Evolutionary conservation across 768 basidiomycete genomes (phyloP), one percentile per base, ranked within the genome.

Genomic region (Suillus subaureus): DNA sequence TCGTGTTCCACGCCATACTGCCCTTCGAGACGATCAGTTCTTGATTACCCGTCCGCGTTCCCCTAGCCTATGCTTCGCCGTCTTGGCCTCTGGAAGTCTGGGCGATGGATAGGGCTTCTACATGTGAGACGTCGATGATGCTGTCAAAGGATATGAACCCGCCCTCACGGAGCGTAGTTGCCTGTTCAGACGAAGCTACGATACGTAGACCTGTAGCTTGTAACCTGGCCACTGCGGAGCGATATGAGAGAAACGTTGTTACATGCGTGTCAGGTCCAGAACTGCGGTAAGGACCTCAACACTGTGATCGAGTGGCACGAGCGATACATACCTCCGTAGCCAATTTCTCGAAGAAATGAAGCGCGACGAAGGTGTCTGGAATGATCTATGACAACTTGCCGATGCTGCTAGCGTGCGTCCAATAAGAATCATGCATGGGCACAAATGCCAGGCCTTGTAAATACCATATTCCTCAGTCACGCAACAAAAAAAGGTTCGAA

Each of bases 391-490:
- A 92, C 94, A 98, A 96, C 60, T 87, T 79, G 78, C 97, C 93
- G 63, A 98, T 90, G 69, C 84, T 86, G 52, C 80, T 86, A 0
- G 97, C 91, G 73, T 99, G 97, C 4, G 96, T 98, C 97, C 96
- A 99, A 79, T 97, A 99, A 1, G 96, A 99, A 74, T 99, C 97
- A 74, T 99, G 97, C 12, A 99, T 96, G 0, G 94, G 92, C 0
- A 96, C 96, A 75, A 98, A 98, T 0, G 90, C 89, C 69, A 99
- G 73, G 47, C 81, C 83, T 71, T 95, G 70, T 2, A 42, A 21
- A 62, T 16, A 13, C 13, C 6, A 39, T 13, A 21, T 45, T 21
- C 37, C 6, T 75, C 55, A 61, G 64, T 66, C 23, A 68, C 51
- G 4, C 13, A 11, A 43, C 47, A 26, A 26, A 33, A 21, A 35